phyloP scores from a whole-genome alignment of 2,329 filamentous ascomycete genomes.

The Alternaria panax region DNA sequence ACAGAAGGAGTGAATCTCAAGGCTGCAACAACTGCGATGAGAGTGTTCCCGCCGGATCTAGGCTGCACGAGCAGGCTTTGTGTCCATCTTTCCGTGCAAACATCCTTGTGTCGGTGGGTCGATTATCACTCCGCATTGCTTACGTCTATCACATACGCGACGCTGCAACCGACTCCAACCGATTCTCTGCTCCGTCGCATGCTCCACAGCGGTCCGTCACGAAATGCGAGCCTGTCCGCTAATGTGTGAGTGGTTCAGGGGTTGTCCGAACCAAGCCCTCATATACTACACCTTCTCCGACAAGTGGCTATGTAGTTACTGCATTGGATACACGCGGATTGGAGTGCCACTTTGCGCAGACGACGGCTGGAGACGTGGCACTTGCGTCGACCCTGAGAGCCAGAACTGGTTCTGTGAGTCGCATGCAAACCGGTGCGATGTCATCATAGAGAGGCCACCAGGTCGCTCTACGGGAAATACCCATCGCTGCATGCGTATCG shows the following conservation, averaged over 20 bases:
- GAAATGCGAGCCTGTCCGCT: constrained; percentile 1
- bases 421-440: constrained; percentile 6
- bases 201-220: not conserved
- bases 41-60: not conserved
- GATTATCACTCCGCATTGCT: not conserved
- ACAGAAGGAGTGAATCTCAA: not conserved
- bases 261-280: constrained; percentile 1
- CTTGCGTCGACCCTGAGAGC: constrained; percentile 1
- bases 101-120: not conserved
- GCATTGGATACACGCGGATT: not conserved
- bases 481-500: not conserved
- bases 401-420: constrained; percentile 6
- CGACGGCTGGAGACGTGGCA: not conserved
- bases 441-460: not conserved
- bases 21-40: not conserved
- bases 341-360: not conserved
- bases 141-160: not conserved
- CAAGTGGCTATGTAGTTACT: constrained; percentile 6
- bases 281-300: constrained; percentile 8
- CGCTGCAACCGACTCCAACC: not conserved
- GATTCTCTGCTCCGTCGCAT: not conserved
- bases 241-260: not conserved
- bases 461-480: not conserved
- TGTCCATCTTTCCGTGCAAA: not conserved
- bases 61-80: not conserved